Evolutionary conservation across 2,329 filamentous ascomycete species (phyloP), one percentile per base, ranked within the genome.

Genomic region (Davidsoniella eucalypti): DNA sequence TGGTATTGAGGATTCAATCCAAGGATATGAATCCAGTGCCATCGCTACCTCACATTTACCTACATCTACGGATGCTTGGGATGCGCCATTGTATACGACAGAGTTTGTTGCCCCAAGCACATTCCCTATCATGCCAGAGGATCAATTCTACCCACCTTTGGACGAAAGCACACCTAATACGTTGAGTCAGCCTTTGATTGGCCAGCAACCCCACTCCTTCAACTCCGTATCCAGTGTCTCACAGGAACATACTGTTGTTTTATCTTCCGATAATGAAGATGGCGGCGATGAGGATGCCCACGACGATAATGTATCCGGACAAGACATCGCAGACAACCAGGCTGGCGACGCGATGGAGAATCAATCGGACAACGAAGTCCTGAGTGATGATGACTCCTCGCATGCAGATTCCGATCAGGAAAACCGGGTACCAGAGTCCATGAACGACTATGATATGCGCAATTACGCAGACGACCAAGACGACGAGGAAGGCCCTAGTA

Each of bases 391-490:
- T 33, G 12, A 26, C 16, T 26, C 38, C 12, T 48, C 8, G 8
- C 29, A 33, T 33, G 29, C 46, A 29, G 37, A 12, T 41, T 47
- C 45, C 2, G 46, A 41, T n/a, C 25, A 62, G 7, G 62, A 64
- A 9, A 61, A 64, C 41, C 58, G 59, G 18, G 50, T 55, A 1
- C 52, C 52, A 4, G 50, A 46, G 6, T 54, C 50, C 14, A 56
- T 57, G 25, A 51, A 60, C 37, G 54, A 59, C 6, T 56, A 62
- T 7, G 58, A 62, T 25, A 54, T 49, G 40, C 44, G 52, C 26
- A 58, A 58, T 14, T 57, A 56, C 16, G 58, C 56, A 3, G 57
- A 61, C 17, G 54, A 57, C 18, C 52, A 57, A 21, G 51, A 58
- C 33, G 57, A 56, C 16, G 54, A 56, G 9, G 47, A 56, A 8